Conservation (phyloP, 306 rosid species). For the Corylus avellana region DNA sequence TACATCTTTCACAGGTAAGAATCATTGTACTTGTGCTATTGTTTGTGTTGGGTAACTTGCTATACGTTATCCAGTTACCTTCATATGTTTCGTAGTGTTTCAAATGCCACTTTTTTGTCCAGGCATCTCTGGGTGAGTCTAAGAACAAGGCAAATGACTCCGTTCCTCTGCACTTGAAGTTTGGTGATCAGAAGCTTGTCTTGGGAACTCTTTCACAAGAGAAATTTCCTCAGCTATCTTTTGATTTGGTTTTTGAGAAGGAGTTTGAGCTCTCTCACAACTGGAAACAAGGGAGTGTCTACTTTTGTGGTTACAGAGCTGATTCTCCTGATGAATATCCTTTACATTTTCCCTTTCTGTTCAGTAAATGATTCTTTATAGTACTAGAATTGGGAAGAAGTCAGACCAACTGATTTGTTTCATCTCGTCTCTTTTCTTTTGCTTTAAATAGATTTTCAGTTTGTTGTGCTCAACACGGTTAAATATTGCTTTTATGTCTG, state of each 20-base stretch:
- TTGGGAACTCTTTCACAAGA: slow-evolving; percentile 65
- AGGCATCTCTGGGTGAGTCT: slow-evolving; percentile 83
- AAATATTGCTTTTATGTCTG: background rate
- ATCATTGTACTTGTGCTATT: background rate
- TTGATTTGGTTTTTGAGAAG: slow-evolving; percentile 75
- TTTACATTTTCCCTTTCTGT: slow-evolving; percentile 2
- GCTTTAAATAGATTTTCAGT: background rate
- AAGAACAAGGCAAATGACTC: slow-evolving; percentile 58
- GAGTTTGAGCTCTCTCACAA: slow-evolving; percentile 86
- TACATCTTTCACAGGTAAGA: slow-evolving; percentile 90
- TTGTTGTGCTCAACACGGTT: background rate
- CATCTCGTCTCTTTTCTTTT: background rate
- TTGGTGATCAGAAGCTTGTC: slow-evolving; percentile 65
- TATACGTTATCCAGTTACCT: background rate
- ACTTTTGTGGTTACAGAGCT: slow-evolving; percentile 70
- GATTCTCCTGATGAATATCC: slow-evolving; percentile 58
- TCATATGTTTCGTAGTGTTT: background rate
- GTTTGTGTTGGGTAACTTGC: background rate
- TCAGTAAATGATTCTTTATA: background rate
- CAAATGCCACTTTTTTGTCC: background rate
- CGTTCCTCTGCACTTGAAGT: slow-evolving; percentile 45
- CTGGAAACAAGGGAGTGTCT: slow-evolving; percentile 61
- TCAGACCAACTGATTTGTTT: background rate
- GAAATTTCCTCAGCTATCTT: slow-evolving; percentile 64
- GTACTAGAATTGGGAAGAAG: background rate